Percentiles rank a stretch among this genome's conserved stretches.
Conservation (phyloP, 1,284 basidiomycete genomes). For the Taiwanofungus camphoratus region DNA sequence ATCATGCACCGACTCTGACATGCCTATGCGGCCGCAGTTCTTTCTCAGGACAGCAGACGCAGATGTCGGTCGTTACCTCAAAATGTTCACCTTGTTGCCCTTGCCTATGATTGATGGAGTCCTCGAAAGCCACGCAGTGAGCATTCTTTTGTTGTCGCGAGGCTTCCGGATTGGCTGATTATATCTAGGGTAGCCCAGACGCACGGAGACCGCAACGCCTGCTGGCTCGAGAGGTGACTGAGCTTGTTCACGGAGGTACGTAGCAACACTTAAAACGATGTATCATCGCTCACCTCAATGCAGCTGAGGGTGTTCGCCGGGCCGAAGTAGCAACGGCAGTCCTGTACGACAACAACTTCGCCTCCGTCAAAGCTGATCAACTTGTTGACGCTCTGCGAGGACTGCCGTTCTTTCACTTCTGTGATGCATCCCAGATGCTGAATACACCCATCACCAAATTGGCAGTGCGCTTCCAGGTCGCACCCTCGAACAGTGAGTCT, state of each 20-base stretch:
- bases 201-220: conserved; percentile 68
- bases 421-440: conserved; percentile 36
- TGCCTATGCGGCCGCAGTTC: conserved; percentile 53
- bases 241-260: conserved; percentile 80
- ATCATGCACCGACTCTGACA: too few relatives aligned
- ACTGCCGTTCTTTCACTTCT: conserved; percentile 51
- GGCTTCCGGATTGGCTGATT: not conserved
- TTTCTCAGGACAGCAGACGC: conserved; percentile 81
- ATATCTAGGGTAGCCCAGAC: conserved; percentile 45
- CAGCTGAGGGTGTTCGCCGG: conserved; percentile 37
- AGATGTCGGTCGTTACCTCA: conserved; percentile 80
- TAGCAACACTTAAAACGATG: conserved; percentile 9
- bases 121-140: conserved; percentile 55
- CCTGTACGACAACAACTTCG: conserved; percentile 51
- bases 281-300: conserved; percentile 1
- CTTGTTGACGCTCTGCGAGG: conserved; percentile 50
- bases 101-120: conserved; percentile 52
- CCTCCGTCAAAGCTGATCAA: conserved; percentile 39
- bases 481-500: conserved; percentile 48
- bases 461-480: conserved; percentile 44
- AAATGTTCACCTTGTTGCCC: conserved; percentile 79
- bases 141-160: conserved; percentile 3
- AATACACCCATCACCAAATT: conserved; percentile 51
- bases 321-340: conserved; percentile 58
- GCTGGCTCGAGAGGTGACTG: conserved; percentile 84